phyloP scores from a whole-genome alignment of 495 filamentous ascomycete genomes.

The Neurospora intermedia region DNA sequence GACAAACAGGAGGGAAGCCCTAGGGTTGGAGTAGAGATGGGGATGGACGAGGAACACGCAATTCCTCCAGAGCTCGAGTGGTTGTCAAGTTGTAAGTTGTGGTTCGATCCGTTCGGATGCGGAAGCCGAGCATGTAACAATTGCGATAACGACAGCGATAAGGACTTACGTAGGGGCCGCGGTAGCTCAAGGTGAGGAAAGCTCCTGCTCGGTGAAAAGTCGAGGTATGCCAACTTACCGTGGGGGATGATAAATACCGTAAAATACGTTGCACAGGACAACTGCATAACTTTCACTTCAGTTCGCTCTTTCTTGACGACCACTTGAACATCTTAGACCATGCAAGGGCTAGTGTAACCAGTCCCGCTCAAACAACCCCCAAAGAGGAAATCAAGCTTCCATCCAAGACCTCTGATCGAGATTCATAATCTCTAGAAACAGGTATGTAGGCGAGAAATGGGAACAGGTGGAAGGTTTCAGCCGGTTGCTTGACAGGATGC shows the following conservation, averaged over 20 bases:
- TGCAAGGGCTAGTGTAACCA: not conserved
- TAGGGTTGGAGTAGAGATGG: not conserved
- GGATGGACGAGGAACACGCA: not conserved
- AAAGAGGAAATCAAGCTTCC: not conserved
- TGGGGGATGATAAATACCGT: not conserved
- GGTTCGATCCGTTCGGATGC: slow-evolving; percentile 5
- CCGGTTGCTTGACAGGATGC: not conserved
- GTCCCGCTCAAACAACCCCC: not conserved
- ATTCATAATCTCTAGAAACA: not conserved
- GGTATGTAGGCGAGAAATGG: not conserved
- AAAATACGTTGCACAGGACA: not conserved
- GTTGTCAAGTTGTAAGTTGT: not conserved
- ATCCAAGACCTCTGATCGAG: not conserved
- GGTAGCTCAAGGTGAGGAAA: not conserved
- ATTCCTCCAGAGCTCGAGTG: slow-evolving; percentile 2
- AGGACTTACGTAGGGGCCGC: not conserved
- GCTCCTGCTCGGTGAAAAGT: not conserved
- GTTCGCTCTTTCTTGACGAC: not conserved
- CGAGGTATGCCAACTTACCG: not conserved
- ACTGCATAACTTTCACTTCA: not conserved
- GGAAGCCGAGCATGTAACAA: slow-evolving; percentile 2
- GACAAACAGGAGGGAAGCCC: not conserved
- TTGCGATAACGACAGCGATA: slow-evolving; percentile 1
- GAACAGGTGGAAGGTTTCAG: not conserved
- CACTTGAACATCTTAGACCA: not conserved